Base-by-base conservation (phyloP, 1,284 basidiomycete genomes). In the Cystobasidium slooffiae region DNA sequence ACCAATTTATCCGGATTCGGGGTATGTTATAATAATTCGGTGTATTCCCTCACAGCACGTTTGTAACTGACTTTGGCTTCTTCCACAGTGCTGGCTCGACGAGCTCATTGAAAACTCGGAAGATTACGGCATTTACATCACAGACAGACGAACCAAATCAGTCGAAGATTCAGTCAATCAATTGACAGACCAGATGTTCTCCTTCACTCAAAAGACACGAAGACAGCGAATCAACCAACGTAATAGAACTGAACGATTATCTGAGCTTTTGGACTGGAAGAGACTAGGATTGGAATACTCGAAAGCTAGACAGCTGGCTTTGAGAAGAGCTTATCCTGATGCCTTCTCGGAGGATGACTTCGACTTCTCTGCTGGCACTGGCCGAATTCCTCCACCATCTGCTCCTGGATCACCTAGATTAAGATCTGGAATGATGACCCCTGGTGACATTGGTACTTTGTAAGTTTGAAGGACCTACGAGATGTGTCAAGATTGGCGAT, bases 141-240 rank as follows among this genome's bases (percentile, higher is more conserved):
- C 97, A 80, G 95, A 98, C 82, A 88, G 96, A 64, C 88, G 95
- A 62, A 88, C 88, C 84, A 89, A 94, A 82, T 93, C 91, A 37
- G 88, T 96, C 72, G 94, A 98, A 80, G 94, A 97, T 75, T 92
- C 93, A 16, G 93, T 97, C 78, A 91, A 88, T 84, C 85, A 87
- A 80, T 81, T 87, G 20, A 81, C 83, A 47, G 81, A 90, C 76
- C 85, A 88, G 81, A 90, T 97, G 87, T 88, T 90, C 83, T 82
- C 84, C 14, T 98, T 97, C 85, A 87, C 87, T 75, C 87, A 85
- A 80, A 97, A 97, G 86, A 91, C 93, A n/a, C 87, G 96, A 55
- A 87, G 96, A 72, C 96, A 98, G 84, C 88, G 96, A 68, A 98
- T 98, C 84, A 98, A 98, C 84, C 94, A 98, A 85, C 91, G 95